Percentiles rank a stretch among this genome's conserved stretches.
These are phyloP conservation scores for Kwoniella dejecticola DNA, from an alignment of 768 basidiomycete species.

Conservation along the genomic window DNA sequence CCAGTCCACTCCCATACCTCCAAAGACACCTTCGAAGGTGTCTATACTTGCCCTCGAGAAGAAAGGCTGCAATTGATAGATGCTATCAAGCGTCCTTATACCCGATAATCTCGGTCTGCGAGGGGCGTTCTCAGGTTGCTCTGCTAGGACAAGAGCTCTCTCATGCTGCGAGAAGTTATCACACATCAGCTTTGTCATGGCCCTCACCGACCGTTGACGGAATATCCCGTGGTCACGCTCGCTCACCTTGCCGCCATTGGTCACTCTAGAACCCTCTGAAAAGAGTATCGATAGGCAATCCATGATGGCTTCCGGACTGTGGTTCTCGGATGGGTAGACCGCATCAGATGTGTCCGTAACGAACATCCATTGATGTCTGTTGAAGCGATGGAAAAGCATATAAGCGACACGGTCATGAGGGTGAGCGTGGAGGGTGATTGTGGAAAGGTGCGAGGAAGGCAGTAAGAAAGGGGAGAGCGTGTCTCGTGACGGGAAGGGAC, in stretches of 20 bases:
- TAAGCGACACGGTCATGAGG: no score
- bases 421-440: no score
- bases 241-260: not conserved
- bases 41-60: constrained; percentile 85
- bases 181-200: no score
- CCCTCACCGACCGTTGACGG: no score
- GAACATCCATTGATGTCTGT: constrained; percentile 93
- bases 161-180: not conserved
- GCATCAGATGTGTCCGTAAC: constrained; percentile 97
- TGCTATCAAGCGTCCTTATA: constrained; percentile 75
- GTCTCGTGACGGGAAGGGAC: not conserved
- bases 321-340: constrained; percentile 78
- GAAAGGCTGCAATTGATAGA: constrained; percentile 84
- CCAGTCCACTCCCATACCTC: constrained; percentile 74
- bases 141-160: not conserved
- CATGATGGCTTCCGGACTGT: constrained; percentile 76
- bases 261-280: constrained; percentile 54
- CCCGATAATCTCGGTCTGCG: constrained; percentile 73
- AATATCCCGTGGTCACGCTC: not conserved
- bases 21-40: constrained; percentile 89
- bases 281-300: constrained; percentile 85
- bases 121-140: constrained; percentile 50
- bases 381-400: no score
- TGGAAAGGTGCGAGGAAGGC: no score
- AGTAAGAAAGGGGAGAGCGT: not conserved